Conservation (phyloP, 2,329 filamentous ascomycete species). For the Thyridium curvatum region DNA sequence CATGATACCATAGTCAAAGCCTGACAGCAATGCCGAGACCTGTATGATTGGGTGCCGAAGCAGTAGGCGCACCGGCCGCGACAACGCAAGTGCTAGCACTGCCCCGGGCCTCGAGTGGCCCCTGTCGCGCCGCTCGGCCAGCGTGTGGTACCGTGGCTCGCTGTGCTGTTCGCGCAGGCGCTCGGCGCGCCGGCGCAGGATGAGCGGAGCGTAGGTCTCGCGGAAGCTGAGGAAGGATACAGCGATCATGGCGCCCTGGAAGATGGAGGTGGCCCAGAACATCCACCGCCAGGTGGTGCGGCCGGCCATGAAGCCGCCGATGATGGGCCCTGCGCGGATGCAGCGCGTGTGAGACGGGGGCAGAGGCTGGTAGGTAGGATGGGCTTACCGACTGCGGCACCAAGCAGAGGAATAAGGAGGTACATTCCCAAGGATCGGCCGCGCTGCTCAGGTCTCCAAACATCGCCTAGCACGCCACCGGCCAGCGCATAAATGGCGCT, state of each 20-base stretch:
- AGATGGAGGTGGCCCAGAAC: slow-evolving; percentile 36
- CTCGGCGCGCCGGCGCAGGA: slow-evolving; percentile 25
- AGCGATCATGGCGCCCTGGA: slow-evolving; percentile 28
- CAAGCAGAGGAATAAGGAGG: slow-evolving; percentile 31
- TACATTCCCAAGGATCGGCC: slow-evolving; percentile 32
- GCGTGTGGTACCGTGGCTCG: slow-evolving; percentile 21
- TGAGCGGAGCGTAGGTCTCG: slow-evolving; percentile 30
- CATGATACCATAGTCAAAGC: slow-evolving; percentile 54
- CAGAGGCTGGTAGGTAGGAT: background rate
- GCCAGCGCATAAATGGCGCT: slow-evolving; percentile 38
- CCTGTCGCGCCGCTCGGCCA: slow-evolving; percentile 27
- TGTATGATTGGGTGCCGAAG: slow-evolving; percentile 55
- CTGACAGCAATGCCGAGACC: slow-evolving; percentile 46
- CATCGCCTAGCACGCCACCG: slow-evolving; percentile 38
- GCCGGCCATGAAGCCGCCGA: slow-evolving; percentile 31
- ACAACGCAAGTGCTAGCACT: slow-evolving; percentile 28
- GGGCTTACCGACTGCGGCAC: slow-evolving; percentile 25
- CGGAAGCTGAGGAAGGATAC: slow-evolving; percentile 23
- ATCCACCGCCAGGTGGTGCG: slow-evolving; percentile 35
- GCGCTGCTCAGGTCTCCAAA: slow-evolving; percentile 37
- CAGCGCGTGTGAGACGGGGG: background rate
- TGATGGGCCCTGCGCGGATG: slow-evolving; percentile 21
- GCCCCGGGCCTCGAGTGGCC: slow-evolving; percentile 15
- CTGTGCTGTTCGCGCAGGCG: slow-evolving; percentile 24
- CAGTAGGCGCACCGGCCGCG: slow-evolving; percentile 51